Percentiles rank a stretch among this genome's conserved stretches.
These are phyloP conservation scores for Malus asiatica DNA, from an alignment of 306 rosid genomes.

Conservation along the genomic window DNA sequence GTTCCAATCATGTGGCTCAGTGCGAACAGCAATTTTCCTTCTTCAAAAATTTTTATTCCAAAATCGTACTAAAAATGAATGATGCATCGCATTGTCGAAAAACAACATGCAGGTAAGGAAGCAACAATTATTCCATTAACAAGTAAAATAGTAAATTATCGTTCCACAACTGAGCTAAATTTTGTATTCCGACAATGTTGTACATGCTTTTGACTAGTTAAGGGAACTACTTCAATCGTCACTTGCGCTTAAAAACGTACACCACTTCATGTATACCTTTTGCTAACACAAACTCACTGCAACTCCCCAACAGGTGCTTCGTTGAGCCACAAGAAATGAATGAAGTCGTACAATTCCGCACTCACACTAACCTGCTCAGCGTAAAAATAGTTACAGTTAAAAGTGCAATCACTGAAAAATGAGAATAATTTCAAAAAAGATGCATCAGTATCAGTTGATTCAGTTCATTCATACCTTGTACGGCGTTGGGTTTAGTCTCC, in stretches of 20 bases:
- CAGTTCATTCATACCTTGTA: conserved; percentile 54
- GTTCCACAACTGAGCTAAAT: not conserved
- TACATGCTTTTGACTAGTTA: not conserved
- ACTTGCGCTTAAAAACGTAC: not conserved
- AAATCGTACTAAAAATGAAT: not conserved
- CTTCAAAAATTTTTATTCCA: not conserved
- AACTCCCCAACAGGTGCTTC: conserved; percentile 98
- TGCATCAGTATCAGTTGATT: not conserved
- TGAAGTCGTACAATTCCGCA: conserved; percentile 75
- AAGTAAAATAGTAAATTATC: not conserved
- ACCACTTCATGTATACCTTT: not conserved
- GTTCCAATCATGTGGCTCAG: not conserved
- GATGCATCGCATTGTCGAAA: not conserved
- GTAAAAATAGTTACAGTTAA: not conserved
- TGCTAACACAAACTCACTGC: conserved; percentile 30
- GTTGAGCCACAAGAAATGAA: conserved; percentile 88
- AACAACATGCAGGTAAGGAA: not conserved
- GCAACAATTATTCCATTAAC: conserved; percentile 5
- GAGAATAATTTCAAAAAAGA: conserved; percentile 1
- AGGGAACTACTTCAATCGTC: not conserved
- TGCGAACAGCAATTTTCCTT: not conserved
- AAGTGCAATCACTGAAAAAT: not conserved
- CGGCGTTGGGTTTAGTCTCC: conserved; percentile 95
- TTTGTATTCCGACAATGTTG: not conserved
- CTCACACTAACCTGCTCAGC: conserved; percentile 80